phyloP scores from a whole-genome alignment of 345 rosid genomes.

The Gossypium anomalum region DNA sequence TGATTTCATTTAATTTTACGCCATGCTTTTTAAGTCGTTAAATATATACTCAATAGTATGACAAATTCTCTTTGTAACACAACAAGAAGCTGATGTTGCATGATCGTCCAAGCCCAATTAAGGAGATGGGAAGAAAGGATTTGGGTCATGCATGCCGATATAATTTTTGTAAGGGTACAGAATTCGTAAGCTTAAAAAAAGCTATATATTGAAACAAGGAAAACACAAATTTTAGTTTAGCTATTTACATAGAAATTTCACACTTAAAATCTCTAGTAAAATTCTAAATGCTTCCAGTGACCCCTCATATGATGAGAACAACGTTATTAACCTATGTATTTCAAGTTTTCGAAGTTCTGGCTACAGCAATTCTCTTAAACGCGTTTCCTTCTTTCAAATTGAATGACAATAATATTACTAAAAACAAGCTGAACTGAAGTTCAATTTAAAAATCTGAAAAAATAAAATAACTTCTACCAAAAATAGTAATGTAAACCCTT shows the following conservation, averaged over 20 bases:
- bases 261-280: background rate
- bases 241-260: background rate
- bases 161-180: background rate
- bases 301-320: background rate
- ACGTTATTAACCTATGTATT: background rate
- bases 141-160: background rate
- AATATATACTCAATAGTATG: background rate
- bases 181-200: background rate
- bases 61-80: background rate
- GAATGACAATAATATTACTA: background rate
- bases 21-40: background rate
- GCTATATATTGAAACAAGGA: background rate
- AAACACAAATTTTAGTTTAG: background rate
- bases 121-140: background rate
- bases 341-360: background rate
- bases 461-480: background rate
- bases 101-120: background rate
- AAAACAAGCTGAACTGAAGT: background rate
- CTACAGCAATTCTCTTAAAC: background rate
- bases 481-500: background rate
- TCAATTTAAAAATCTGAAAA: slow-evolving; percentile 4
- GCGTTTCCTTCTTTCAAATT: background rate
- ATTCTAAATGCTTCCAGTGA: background rate
- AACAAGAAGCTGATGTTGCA: background rate
- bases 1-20: background rate